Evolutionary conservation across 2,329 filamentous ascomycete genomes (phyloP), one percentile per base, ranked within the genome.

Genomic region (Aspergillus puulaauensis): DNA sequence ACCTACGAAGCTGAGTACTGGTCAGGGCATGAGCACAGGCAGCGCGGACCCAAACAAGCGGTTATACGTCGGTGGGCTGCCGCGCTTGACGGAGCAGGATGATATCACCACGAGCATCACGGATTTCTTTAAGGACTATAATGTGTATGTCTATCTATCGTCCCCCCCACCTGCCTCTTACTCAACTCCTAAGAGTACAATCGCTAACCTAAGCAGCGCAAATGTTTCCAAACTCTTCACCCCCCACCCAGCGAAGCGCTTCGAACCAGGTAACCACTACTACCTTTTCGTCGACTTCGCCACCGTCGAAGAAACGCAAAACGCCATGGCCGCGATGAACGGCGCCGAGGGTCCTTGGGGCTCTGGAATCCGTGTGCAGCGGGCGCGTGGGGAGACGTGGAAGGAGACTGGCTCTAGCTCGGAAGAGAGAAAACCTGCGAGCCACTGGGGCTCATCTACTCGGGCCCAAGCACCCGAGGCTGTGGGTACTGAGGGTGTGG

Each of bases 221-320:
- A 77, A 76, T 52, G 74, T 82, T 56, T 80, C 76, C 68, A 82
- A 81, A 67, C 67, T 81, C 45, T 88, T 83, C 77, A 87, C 80
- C 47, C 84, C 80, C 61, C 86, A 79, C 68, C 85, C 76, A 66
- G 84, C 73, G 66, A 87, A 79, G 57, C 76, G 75, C 24, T 70
- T 75, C n/a, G 76, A 77, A 41, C 75, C 78, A 0, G 84, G 83
- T 31, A 81, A 84, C 61, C 80, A 85, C 66, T 82, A 88, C 72
- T 88, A 85, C 70, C 84, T 84, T 64, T 89, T 88, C 58, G 83
- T 89, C n/a, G 85, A 89, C 64, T 81, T 89, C 56, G 76, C 75
- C 48, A 83, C 78, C 6, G 68, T 74, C 0, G 80, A 85, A 52
- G 82, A 87, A 60, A 84, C 83, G 0, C 70, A 79, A 35, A 71